Evolutionary conservation across 257 asterid species (phyloP), one percentile per base, ranked within the genome.

Genomic region (Salvia miltiorrhiza): DNA sequence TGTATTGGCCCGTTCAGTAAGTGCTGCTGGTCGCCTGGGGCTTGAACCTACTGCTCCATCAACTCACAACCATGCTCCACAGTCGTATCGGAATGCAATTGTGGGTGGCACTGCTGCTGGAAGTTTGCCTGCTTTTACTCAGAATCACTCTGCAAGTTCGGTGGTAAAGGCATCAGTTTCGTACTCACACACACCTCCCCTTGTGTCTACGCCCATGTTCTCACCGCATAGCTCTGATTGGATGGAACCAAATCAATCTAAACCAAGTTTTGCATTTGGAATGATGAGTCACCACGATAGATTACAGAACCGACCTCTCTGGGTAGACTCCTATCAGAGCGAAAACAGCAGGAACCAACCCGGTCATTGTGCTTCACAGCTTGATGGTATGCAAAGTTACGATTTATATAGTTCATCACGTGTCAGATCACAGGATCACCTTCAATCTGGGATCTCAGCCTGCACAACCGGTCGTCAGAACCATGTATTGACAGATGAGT

Each of bases 31-130:
- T 32, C 85, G 90, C 30, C 78, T 90, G 68, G 91, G 89, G 40
- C 87, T 87, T 3, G 92, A 87, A 23, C 75, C 84, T 12, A 52
- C 73, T 19, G 67, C 89, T 32, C 72, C 83, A 28, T 65, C 87
- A 45, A 53, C 80, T 19, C 92, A 80, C 49, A 79, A 81, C 58
- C 83, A 78, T 56, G 77, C 77, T 53, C 95, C 87, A 58, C 96
- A 80, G 77, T 90, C 97, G 63, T 92, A 90, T 76, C 87, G 90
- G 41, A 88, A 84, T 77, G 96, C 91, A 57, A 89, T 82, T 67
- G 72, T 81, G 78, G 95, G 97, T 58, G 70, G 71, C 47, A 78
- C 79, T 5, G 79, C 71, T 52, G 17, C 87, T 64, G 80, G 78
- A 73, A 85, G 52, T 63, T 66, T 81, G 0, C 73, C 84, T 40